These are phyloP conservation scores for Yarrowia osloensis DNA, from an alignment of 805 yeast species.

Conservation along the genomic window DNA sequence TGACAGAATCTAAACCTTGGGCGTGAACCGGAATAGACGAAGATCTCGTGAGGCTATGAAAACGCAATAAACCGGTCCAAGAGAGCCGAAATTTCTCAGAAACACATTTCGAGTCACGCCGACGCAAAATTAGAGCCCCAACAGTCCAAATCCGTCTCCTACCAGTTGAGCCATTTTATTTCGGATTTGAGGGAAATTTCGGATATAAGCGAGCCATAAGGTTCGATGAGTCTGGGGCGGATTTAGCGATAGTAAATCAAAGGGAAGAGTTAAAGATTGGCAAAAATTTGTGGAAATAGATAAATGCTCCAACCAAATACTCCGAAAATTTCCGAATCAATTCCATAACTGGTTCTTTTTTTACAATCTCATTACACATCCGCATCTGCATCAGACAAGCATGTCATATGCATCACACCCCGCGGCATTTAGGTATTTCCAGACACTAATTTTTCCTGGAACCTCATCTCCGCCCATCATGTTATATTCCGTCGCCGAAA, in stretches of 20 bases:
- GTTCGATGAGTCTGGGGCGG: not conserved
- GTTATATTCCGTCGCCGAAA: conserved; percentile 7
- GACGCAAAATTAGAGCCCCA: no score
- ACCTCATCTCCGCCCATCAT: not conserved
- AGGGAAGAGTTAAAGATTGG: not conserved
- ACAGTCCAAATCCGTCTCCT: not conserved
- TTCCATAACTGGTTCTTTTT: not conserved
- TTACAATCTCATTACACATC: not conserved
- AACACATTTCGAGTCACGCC: no score
- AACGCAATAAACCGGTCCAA: no score
- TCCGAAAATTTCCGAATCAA: not conserved
- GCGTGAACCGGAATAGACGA: not conserved
- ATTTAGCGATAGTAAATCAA: not conserved
- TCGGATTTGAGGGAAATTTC: conserved; percentile 12
- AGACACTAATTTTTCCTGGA: not conserved
- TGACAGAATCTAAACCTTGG: not conserved
- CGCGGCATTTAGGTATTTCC: conserved; percentile 23
- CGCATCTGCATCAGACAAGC: not conserved
- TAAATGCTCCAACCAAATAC: not conserved
- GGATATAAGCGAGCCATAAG: not conserved
- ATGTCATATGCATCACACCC: conserved; percentile 18
- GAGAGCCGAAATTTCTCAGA: no score
- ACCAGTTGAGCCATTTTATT: not conserved
- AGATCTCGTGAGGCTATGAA: not conserved
- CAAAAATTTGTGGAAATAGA: no score